These are phyloP conservation scores for Aspergillus sclerotialis DNA, from an alignment of 2,329 filamentous ascomycete species.

Conservation along the genomic window DNA sequence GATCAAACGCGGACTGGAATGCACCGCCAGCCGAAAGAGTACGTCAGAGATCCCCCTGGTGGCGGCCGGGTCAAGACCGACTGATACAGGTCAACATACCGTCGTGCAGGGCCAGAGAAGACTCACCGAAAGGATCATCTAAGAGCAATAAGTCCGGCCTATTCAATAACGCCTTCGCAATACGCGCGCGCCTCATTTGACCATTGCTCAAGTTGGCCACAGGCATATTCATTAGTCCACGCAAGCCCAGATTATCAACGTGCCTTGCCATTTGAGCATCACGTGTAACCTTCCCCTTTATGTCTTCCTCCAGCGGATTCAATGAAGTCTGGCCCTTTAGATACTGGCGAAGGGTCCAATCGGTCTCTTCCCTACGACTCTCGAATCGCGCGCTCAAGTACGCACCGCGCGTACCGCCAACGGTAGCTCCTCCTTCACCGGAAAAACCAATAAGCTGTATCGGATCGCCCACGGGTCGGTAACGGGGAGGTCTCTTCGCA, in stretches of 20 bases:
- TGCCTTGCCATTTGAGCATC: conserved; percentile 53
- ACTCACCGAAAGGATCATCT: conserved; percentile 79
- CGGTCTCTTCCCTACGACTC: conserved; percentile 74
- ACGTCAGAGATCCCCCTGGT: conserved; percentile 64
- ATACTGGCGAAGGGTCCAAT: conserved; percentile 78
- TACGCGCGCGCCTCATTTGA: conserved; percentile 77
- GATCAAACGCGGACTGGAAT: conserved; percentile 63
- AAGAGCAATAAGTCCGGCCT: conserved; percentile 75
- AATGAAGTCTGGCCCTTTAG: conserved; percentile 74
- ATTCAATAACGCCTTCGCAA: conserved; percentile 75
- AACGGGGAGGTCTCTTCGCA: conserved; percentile 39
- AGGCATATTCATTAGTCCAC: conserved; percentile 66
- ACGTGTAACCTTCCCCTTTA: conserved; percentile 46
- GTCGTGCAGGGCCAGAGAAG: conserved; percentile 1
- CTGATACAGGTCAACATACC: conserved; percentile 24
- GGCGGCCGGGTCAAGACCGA: conserved; percentile 87
- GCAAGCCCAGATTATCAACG: conserved; percentile 62
- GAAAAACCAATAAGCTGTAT: conserved; percentile 91
- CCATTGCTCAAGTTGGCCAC: conserved; percentile 90
- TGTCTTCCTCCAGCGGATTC: conserved; percentile 59
- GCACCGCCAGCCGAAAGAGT: conserved; percentile 60
- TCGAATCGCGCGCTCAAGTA: conserved; percentile 91
- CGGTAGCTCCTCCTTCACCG: conserved; percentile 54
- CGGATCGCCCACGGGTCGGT: conserved; percentile 58
- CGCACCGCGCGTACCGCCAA: conserved; percentile 52